Evolutionary conservation across 2,329 filamentous ascomycete species (phyloP), one percentile per base, ranked within the genome.

Genomic region (Cadophora luteo-olivacea): DNA sequence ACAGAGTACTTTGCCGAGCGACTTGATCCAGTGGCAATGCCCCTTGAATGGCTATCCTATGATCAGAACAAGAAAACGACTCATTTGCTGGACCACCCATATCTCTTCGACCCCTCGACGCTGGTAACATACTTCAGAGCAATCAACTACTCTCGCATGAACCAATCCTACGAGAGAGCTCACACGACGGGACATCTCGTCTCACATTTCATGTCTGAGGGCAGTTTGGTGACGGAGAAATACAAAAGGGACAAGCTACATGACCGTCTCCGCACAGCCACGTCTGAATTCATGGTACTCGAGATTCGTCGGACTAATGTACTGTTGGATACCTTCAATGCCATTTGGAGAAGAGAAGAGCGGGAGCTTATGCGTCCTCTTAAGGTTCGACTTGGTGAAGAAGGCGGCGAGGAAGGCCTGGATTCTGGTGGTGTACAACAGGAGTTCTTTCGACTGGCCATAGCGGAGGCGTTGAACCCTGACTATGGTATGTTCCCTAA

Each of bases 371-470:
- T 95, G 75, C 88, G 93, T 32, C 96, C 96, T 0, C 81, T 99
- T 41, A 97, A 97, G 75, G 91, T 99, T 9, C 90, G 93, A 62
- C 87, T 98, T 67, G 94, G 94, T 3, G 91, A 93, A 77, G 90
- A 93, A 41, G 84, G 85, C 64, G 93, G 93, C 36, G 96, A 98
- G 79, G 90, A 97, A 78, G 96, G 96, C 0, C 88, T 97, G 41
- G 96, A 99, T 78, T 93, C 95, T 61, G 96, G 96, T 54, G 96
- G 96, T 71, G 94, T 99, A 0, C 95, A 97, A 75, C 94, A 97
- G 78, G 96, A 99, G 72, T 98, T 97, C 78, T 98, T 99, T 81
- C 89, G 93, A 19, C 81, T 97, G 33, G 89, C 92, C 22, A 89
- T 97, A 73, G 88, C 88, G 0, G 91, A 97, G 76, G 92, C 92